Evolutionary conservation across 2,329 filamentous ascomycete genomes (phyloP), one percentile per base, ranked within the genome.

Genomic region (Orbilia oligospora): DNA sequence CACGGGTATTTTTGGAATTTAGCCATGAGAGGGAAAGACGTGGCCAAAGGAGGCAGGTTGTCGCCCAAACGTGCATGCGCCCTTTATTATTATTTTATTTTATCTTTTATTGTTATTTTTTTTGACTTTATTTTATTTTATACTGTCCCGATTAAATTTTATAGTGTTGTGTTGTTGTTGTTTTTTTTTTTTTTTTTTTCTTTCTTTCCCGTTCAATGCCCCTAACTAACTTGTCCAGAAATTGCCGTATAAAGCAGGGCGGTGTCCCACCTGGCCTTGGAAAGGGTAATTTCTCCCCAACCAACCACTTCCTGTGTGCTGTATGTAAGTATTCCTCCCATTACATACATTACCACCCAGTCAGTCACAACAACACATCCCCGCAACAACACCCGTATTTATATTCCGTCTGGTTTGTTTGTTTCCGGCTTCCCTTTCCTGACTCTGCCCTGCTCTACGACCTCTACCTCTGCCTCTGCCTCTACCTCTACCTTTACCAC

Each of bases 241-340:
- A 36, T 36, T 36, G 33, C 33, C 33, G 33, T 76, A 76, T 76
- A 76, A 76, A 76, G 53, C 65, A 68, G 48, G 36, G 65, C 49
- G 65, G 10, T 55, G 33, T 53, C 65, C 64, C 65, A 22, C 65
- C 38, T 30, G 48, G 14, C 27, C 64, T 68, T 56, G 48, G 53
- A 68, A 68, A 68, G 65, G 53, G 65, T 53, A 68, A 68, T 68
- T 68, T 68, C 36, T 56, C 56, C 56, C 38, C 65, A 53, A 36
- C 48, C 65, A 68, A 71, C 64, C 72, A 44, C 30, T 30, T 30
- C 27, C 6, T 30, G 27, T 30, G 6, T 30, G 27, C 6, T 30
- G 27, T 30, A 30, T 30, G 27, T 30, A 30, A 30, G 27, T 30
- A 3, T 30, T 30, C 6, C 27, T 30, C 27, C n/a, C n/a, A n/a